phyloP scores from a whole-genome alignment of 441 rosid genomes.

The Pelargonium cotyledonis region DNA sequence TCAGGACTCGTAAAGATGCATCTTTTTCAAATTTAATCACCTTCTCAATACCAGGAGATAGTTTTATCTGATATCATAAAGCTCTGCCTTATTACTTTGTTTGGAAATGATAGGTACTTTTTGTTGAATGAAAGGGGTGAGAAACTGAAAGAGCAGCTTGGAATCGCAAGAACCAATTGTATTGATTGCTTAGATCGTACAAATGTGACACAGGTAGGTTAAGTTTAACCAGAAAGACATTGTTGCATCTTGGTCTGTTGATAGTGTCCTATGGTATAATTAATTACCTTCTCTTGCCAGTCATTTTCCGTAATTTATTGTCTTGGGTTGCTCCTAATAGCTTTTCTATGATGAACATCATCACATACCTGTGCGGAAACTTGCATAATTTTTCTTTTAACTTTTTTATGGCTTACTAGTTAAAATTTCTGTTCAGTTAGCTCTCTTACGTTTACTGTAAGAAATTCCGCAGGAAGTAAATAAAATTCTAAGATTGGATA shows the following conservation, averaged over 20 bases:
- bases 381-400: too few species aligned
- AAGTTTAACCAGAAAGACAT: background rate
- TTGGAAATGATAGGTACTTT: constrained; percentile 52
- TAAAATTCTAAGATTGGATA: background rate
- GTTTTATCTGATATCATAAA: too few species aligned
- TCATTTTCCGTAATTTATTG: background rate
- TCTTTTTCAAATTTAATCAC: background rate
- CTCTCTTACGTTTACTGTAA: background rate
- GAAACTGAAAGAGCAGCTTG: constrained; percentile 89
- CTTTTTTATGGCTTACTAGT: too few species aligned
- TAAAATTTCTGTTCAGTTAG: background rate
- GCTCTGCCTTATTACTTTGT: constrained; percentile 8
- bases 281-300: background rate
- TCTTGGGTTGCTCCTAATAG: background rate
- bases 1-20: background rate
- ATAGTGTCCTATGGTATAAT: background rate
- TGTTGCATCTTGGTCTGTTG: constrained; percentile 3
- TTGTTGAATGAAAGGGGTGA: constrained; percentile 85
- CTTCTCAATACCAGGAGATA: too few species aligned
- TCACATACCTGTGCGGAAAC: background rate
- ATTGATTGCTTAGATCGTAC: constrained; percentile 99
- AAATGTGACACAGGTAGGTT: constrained; percentile 88
- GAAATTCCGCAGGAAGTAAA: background rate
- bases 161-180: constrained; percentile 91
- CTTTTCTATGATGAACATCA: background rate